A percentile compares a stretch with the other conserved stretches of the same genome.
Conservation (phyloP, 106 monocot species). For the Gastrodia elata region DNA sequence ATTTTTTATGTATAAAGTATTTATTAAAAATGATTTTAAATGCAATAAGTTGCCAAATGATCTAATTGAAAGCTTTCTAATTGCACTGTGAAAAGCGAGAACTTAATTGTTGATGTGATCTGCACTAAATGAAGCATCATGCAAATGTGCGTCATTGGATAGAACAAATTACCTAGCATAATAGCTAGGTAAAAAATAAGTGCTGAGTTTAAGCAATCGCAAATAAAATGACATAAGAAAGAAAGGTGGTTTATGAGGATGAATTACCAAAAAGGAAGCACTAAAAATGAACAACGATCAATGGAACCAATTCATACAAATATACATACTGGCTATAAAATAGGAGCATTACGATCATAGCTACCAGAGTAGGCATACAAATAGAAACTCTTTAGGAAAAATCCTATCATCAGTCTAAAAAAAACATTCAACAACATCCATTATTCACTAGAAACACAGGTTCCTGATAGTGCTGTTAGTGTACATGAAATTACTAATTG, state of each 20-base stretch:
- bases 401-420: background rate
- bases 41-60: background rate
- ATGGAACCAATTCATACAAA: background rate
- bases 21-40: background rate
- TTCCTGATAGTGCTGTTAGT: background rate
- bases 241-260: background rate
- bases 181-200: background rate
- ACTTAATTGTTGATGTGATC: background rate
- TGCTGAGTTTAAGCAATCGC: background rate
- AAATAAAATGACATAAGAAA: background rate
- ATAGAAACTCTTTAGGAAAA: background rate
- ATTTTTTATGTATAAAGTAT: background rate
- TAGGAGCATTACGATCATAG: slow-evolving; percentile 3
- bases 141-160: background rate
- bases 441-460: background rate
- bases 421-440: background rate
- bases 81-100: background rate
- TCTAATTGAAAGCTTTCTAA: background rate
- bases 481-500: background rate
- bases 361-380: background rate
- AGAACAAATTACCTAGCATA: background rate
- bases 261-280: background rate
- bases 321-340: background rate
- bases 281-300: background rate
- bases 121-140: background rate